Conservation (phyloP, 2,329 filamentous ascomycete genomes). For the Thyridium curvatum region DNA sequence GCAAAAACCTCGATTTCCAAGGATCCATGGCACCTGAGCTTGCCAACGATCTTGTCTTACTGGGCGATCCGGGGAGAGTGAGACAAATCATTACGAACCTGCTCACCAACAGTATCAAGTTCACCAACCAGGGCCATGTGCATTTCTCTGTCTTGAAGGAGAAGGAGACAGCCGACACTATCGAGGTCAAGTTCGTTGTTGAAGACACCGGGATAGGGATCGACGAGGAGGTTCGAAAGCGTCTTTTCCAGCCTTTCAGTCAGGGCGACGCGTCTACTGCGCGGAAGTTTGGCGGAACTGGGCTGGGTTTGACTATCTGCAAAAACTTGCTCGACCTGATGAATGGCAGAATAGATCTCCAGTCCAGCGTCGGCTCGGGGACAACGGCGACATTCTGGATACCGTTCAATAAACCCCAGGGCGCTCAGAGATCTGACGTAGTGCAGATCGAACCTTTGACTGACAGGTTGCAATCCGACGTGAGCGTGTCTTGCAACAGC, state of each 20-base stretch:
- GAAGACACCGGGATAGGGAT: constrained; percentile 80
- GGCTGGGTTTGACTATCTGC: constrained; percentile 71
- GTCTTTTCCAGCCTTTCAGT: constrained; percentile 73
- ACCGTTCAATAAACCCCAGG: constrained; percentile 66
- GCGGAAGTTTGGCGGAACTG: constrained; percentile 72
- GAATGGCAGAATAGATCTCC: constrained; percentile 66
- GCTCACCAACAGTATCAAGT: constrained; percentile 71
- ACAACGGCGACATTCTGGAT: constrained; percentile 74
- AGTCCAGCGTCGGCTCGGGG: constrained; percentile 60
- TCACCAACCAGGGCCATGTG: constrained; percentile 63
- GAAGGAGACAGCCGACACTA: constrained; percentile 55
- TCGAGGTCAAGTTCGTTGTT: constrained; percentile 65
- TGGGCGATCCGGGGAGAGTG: constrained; percentile 79
- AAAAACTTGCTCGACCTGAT: constrained; percentile 77
- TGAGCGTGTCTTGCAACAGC: constrained; percentile 60
- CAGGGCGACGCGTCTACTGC: constrained; percentile 78
- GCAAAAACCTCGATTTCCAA: constrained; percentile 69
- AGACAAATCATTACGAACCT: constrained; percentile 80
- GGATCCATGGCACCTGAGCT: constrained; percentile 58
- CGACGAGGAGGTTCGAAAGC: constrained; percentile 66
- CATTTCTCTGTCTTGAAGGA: constrained; percentile 59
- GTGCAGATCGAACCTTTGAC: constrained; percentile 59
- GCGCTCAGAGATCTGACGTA: constrained; percentile 37
- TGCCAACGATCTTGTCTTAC: constrained; percentile 65
- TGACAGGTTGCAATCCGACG: constrained; percentile 58